Conservation (phyloP, 2,329 filamentous ascomycete genomes). For the Monosporascus sp. region DNA sequence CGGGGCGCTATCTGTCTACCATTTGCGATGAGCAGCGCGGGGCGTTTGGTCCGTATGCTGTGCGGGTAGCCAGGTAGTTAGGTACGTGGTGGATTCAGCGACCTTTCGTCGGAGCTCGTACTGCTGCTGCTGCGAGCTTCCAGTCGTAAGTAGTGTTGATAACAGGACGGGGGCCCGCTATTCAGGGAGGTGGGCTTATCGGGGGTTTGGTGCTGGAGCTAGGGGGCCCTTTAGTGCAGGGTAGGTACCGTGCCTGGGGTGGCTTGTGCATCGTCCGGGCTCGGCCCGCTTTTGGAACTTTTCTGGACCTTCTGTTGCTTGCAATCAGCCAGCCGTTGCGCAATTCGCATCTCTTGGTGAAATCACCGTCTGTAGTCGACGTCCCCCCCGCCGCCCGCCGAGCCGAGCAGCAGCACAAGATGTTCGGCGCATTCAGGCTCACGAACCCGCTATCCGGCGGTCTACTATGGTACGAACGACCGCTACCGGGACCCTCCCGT, state of each 20-base stretch:
- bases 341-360: too few relatives aligned
- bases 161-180: too few relatives aligned
- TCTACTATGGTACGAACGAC: constrained; percentile 65
- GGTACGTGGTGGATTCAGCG: too few relatives aligned
- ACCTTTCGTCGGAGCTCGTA: too few relatives aligned
- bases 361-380: not conserved
- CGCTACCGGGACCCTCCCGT: not conserved
- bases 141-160: too few relatives aligned
- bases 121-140: too few relatives aligned
- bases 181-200: too few relatives aligned
- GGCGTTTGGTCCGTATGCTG: too few relatives aligned
- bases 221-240: too few relatives aligned
- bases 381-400: not conserved
- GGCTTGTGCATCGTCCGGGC: not conserved
- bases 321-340: not conserved
- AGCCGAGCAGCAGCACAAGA: constrained; percentile 34
- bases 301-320: not conserved
- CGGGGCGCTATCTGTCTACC: constrained; percentile 15
- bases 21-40: constrained; percentile 10
- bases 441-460: constrained; percentile 73
- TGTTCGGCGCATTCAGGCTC: constrained; percentile 81
- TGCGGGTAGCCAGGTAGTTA: too few relatives aligned
- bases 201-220: too few relatives aligned
- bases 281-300: not conserved
- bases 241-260: not conserved